Percentiles rank a stretch among this genome's conserved stretches.
phyloP scores from a whole-genome alignment of 2,329 filamentous ascomycete species.

The Fusarium acutatum region DNA sequence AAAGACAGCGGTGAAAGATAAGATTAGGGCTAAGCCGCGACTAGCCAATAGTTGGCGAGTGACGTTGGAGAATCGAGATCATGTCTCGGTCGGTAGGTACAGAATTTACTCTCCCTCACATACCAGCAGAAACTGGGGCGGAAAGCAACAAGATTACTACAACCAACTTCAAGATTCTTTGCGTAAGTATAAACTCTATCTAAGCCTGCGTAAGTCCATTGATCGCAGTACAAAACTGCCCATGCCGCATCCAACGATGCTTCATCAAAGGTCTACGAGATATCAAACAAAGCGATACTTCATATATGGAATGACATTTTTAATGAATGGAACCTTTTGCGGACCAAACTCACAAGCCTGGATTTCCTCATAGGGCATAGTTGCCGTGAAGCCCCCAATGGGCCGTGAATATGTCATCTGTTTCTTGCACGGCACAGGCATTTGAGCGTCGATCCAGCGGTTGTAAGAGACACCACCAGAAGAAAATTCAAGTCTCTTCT shows the following conservation, averaged over 20 bases:
- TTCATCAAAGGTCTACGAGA: rapidly evolving
- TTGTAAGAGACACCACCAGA: not conserved
- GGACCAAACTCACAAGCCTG: constrained; percentile 11
- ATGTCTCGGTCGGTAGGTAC: not conserved
- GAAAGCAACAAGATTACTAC: rapidly evolving
- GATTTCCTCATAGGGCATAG: not conserved
- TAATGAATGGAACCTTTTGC: not conserved
- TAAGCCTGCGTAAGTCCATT: no score
- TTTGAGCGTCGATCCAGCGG: constrained; percentile 8
- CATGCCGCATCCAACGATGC: no score
- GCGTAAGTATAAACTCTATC: no score
- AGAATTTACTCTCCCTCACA: not conserved
- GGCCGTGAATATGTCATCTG: not conserved
- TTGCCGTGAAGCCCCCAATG: not conserved
- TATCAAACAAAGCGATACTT: not conserved
- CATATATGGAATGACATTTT: not conserved
- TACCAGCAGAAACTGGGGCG: rapidly evolving
- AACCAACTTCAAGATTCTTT: rapidly evolving
- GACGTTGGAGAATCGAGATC: not conserved
- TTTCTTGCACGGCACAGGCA: constrained; percentile 11
- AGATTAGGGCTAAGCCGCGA: not conserved
- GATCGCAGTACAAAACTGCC: no score
- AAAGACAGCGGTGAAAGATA: not conserved
- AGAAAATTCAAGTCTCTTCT: constrained; percentile 7
- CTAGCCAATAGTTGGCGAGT: not conserved